Base-by-base conservation (phyloP, 345 rosid species). In the Salix dunnii region DNA sequence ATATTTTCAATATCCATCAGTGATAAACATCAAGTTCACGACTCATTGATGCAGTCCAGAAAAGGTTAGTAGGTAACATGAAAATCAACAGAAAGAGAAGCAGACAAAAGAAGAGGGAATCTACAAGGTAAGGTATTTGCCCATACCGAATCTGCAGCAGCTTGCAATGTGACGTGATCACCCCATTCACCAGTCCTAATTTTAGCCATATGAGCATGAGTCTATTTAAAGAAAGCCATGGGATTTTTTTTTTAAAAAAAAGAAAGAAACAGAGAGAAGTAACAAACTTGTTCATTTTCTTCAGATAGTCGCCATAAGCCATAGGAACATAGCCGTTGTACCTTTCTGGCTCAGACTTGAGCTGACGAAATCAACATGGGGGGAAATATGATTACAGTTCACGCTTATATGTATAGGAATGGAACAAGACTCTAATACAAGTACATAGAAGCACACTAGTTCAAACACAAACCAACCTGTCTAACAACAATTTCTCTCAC, bases 81-180 rank as follows among this genome's bases (percentile, higher is more conserved):
- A 27, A 35, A n/a, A 21, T 4, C n/a, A 31, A 51, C 23, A 9
- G 40, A 78, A 67, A 23, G 36, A 67, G 11, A 5, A 67, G 20
- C 25, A 9, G 35, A 67, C 61, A 33, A 48, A 70, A 71, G 67
- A n/a, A 21, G 36, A 70, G 21, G 60, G 42, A 71, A 46, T 38
- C 5, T 28, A 40, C 68, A 73, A 48, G 38, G 66, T 70, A 10
- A 40, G 51, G 25, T 48, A 40, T 51, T 63, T 46, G 46, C 33
- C 12, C 79, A 49, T 83, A 90, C 94, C 42, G 49, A 72, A 85
- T 90, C 94, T 42, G 94, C 90, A 71, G 94, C 91, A 69, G 94
- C 94, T 77, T 90, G 94, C 87, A 90, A 73, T 12, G 94, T 84
- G 27, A 90, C 86, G 72, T 90, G 94, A 82, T 90, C 94, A 66